Percentiles rank a stretch among this genome's conserved stretches.
phyloP scores from a whole-genome alignment of 768 basidiomycete species.

The Krasilnikovozyma curviuscula region DNA sequence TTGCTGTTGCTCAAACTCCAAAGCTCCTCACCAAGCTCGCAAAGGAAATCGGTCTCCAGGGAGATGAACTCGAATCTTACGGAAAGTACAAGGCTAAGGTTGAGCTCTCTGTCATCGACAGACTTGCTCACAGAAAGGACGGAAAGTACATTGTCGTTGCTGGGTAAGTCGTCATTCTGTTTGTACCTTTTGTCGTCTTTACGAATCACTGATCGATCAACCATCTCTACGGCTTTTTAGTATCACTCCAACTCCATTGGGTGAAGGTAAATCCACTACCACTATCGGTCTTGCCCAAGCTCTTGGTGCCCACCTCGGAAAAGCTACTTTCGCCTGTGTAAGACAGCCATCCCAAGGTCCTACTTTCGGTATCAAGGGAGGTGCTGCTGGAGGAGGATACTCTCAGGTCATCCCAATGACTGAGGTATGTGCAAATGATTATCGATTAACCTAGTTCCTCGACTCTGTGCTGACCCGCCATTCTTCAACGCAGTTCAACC shows the following conservation, averaged over 20 bases:
- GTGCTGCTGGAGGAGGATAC: constrained; percentile 94
- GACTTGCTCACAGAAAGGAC: constrained; percentile 62
- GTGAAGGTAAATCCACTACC: constrained; percentile 96
- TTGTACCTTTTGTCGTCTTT: not conserved
- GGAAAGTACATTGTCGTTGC: constrained; percentile 94
- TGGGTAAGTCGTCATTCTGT: constrained; percentile 36
- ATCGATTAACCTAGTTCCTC: not conserved
- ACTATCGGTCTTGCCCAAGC: constrained; percentile 94
- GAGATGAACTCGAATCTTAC: constrained; percentile 78
- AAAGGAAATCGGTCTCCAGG: constrained; percentile 63
- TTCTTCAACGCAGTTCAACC: constrained; percentile 61
- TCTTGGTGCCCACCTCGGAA: constrained; percentile 78
- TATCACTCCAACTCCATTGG: constrained; percentile 88
- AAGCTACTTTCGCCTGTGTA: constrained; percentile 86
- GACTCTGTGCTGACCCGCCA: not conserved
- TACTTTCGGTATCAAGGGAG: constrained; percentile 97
- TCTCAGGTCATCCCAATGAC: constrained; percentile 99
- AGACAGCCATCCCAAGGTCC: constrained; percentile 97
- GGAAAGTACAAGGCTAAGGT: constrained; percentile 96
- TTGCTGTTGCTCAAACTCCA: constrained; percentile 82
- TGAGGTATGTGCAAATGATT: constrained; percentile 38
- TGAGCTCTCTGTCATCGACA: constrained; percentile 67
- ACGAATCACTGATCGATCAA: constrained; percentile 2
- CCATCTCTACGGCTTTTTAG: constrained; percentile 27
- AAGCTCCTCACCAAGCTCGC: constrained; percentile 73